Conservation (phyloP, 2,329 filamentous ascomycete genomes). For the Aureobasidium uvarum region DNA sequence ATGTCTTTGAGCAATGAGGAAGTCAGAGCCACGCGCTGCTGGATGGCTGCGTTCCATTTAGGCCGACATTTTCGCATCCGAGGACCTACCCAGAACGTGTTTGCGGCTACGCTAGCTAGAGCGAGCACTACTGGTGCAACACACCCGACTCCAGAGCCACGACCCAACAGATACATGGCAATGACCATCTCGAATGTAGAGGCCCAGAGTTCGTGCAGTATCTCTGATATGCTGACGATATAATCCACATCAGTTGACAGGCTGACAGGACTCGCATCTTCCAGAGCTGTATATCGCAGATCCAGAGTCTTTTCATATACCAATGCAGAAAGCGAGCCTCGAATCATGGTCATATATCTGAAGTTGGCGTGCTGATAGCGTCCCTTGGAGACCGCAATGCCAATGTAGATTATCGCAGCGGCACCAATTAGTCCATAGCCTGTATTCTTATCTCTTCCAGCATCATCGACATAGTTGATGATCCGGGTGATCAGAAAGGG, state of each 20-base stretch:
- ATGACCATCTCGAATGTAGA: conserved; percentile 18
- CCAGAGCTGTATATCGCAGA: not conserved
- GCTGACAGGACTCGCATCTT: conserved; percentile 19
- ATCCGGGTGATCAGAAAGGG: not conserved
- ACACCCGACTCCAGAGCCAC: not conserved
- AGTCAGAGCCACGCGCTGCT: conserved; percentile 23
- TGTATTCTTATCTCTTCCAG: not conserved
- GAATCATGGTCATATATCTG: conserved; percentile 2
- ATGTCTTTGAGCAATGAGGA: conserved; percentile 20
- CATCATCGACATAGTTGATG: not conserved
- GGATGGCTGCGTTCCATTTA: conserved; percentile 25
- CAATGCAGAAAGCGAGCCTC: conserved; percentile 15
- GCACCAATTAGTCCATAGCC: conserved; percentile 15
- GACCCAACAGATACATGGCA: conserved; percentile 15
- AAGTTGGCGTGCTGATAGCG: not conserved
- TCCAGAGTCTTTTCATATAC: conserved; percentile 26
- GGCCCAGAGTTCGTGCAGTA: conserved; percentile 26
- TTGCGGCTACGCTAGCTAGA: not conserved
- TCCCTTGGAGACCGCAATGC: conserved; percentile 7
- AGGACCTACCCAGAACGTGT: conserved; percentile 13
- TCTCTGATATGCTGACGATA: conserved; percentile 2
- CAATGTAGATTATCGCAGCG: not conserved
- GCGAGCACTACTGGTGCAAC: conserved; percentile 5
- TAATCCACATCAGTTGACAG: conserved; percentile 25
- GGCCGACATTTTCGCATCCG: conserved; percentile 5